Conservation (phyloP, 176 grass and related monocot genomes). For the Microstegium vimineum region DNA sequence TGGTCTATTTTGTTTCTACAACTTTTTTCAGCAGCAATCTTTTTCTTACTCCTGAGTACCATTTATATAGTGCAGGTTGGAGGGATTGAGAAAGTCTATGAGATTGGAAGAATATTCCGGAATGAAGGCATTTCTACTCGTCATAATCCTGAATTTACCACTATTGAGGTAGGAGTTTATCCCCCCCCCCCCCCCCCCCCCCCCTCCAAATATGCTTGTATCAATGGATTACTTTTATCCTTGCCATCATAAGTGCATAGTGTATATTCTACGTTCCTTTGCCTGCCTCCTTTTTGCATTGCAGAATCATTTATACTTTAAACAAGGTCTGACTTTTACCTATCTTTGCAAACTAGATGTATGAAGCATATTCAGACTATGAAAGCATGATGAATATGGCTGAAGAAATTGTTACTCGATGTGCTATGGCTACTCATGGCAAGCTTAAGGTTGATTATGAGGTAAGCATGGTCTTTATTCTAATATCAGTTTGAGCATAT, state of each 20-base stretch:
- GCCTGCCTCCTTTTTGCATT: not conserved
- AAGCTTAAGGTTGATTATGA: slow-evolving; percentile 89
- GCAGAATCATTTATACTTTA: slow-evolving; percentile 24
- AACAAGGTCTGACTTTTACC: slow-evolving; percentile 32
- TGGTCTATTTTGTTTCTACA: not conserved
- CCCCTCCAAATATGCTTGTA: not conserved
- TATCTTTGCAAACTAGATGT: slow-evolving; percentile 78
- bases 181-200: not conserved
- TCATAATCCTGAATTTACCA: slow-evolving; percentile 99
- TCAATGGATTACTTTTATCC: slow-evolving; percentile 3
- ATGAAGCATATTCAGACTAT: slow-evolving; percentile 99
- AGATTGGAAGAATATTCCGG: slow-evolving; percentile 97
- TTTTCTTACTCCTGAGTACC: slow-evolving; percentile 2
- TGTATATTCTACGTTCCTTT: slow-evolving; percentile 13
- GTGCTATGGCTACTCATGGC: slow-evolving; percentile 74
- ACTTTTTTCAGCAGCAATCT: not conserved
- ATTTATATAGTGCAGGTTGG: slow-evolving; percentile 68
- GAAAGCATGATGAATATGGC: slow-evolving; percentile 99
- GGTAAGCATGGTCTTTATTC: slow-evolving; percentile 37
- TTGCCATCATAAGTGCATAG: not conserved
- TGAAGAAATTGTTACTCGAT: slow-evolving; percentile 84
- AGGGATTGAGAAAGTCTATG: slow-evolving; percentile 93
- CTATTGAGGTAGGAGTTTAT: slow-evolving; percentile 66
- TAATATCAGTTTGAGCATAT: slow-evolving; percentile 16
- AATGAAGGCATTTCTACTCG: slow-evolving; percentile 99